phyloP scores from a whole-genome alignment of 1,284 basidiomycete genomes.

The Filobasidium uniguttulatum region DNA sequence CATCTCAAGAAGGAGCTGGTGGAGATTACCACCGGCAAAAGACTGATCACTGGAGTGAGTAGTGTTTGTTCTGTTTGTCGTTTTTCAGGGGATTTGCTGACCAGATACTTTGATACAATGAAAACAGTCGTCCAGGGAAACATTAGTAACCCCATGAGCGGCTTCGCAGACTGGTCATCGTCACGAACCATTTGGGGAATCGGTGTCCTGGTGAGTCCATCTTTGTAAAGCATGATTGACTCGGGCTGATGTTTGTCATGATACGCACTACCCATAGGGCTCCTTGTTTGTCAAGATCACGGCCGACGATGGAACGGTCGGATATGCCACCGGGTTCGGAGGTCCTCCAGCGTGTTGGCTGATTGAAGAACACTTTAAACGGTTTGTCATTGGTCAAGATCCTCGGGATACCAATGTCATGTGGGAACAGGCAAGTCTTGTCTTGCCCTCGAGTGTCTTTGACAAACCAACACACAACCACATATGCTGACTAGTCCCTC shows the following conservation, averaged over 20 bases:
- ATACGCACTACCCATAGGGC: slow-evolving; percentile 37
- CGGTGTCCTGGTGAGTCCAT: slow-evolving; percentile 22
- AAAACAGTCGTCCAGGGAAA: slow-evolving; percentile 31
- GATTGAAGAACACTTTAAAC: slow-evolving; percentile 43
- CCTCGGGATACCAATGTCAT: slow-evolving; percentile 42
- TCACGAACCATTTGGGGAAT: slow-evolving; percentile 41
- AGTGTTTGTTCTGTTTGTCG: background rate
- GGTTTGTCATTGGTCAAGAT: slow-evolving; percentile 44
- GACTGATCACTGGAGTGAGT: slow-evolving; percentile 34
- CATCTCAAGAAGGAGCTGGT: slow-evolving; percentile 37
- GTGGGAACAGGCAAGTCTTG: slow-evolving; percentile 36
- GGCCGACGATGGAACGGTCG: slow-evolving; percentile 41
- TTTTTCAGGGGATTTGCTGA: background rate
- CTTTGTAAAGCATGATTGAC: background rate
- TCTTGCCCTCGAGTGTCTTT: background rate
- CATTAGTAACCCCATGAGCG: slow-evolving; percentile 40
- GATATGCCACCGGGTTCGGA: slow-evolving; percentile 44
- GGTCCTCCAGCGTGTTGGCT: slow-evolving; percentile 46
- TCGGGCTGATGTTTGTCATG: background rate
- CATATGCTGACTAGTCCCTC: background rate
- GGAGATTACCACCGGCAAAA: slow-evolving; percentile 43
- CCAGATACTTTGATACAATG: background rate
- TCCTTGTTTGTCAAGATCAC: slow-evolving; percentile 43
- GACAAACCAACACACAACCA: background rate
- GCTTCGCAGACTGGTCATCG: slow-evolving; percentile 40